Percentiles rank a stretch among this genome's conserved stretches.
phyloP scores from a whole-genome alignment of 352 stramenopile species.

The Phytophthora melonis region DNA sequence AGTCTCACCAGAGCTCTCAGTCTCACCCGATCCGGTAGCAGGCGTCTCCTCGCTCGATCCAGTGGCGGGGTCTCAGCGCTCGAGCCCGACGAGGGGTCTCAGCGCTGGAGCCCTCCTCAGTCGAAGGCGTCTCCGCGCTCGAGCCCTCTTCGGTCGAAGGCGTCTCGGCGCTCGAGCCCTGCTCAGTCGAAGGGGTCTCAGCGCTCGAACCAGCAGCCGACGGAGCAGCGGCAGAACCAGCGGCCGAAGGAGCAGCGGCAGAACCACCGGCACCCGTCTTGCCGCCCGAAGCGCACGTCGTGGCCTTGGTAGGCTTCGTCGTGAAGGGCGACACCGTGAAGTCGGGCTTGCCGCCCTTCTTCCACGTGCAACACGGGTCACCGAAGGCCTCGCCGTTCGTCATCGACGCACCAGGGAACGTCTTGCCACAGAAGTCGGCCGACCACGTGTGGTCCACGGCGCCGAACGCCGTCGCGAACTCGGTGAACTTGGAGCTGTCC shows the following conservation, averaged over 20 bases:
- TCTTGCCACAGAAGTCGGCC: constrained; percentile 29
- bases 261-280: neutral
- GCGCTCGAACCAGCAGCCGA: constrained; percentile 7
- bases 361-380: constrained; percentile 67
- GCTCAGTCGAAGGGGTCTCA: neutral
- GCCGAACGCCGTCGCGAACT: constrained; percentile 49
- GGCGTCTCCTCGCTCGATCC: too few species aligned
- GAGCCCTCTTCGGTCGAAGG: constrained; percentile 3
- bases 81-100: neutral
- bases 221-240: neutral
- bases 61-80: too few species aligned
- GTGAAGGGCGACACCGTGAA: constrained; percentile 50
- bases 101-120: neutral
- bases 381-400: constrained; percentile 58
- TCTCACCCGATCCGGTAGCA: neutral
- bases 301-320: constrained; percentile 28
- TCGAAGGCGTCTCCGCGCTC: neutral
- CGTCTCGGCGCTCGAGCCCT: constrained; percentile 5
- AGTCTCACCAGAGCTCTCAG: constrained; percentile 7
- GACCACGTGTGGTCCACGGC: constrained; percentile 38
- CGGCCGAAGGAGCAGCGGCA: neutral
- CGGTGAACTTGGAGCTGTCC: constrained; percentile 44
- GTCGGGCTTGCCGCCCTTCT: constrained; percentile 42
- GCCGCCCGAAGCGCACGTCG: constrained; percentile 27
- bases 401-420: constrained; percentile 38